phyloP scores from a whole-genome alignment of 2,329 filamentous ascomycete species.

The Colletotrichum truncatum region DNA sequence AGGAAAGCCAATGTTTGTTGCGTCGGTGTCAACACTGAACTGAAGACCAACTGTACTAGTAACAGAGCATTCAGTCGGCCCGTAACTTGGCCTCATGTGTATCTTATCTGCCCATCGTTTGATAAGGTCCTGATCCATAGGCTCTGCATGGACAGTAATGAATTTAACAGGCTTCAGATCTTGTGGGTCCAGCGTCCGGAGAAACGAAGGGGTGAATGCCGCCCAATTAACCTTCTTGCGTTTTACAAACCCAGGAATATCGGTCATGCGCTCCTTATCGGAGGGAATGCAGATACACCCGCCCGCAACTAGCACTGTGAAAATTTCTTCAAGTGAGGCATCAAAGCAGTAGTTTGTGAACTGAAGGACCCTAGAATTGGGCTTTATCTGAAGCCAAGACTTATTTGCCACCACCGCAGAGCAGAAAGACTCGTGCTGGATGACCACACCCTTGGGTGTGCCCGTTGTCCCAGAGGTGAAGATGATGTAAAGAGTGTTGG shows the following conservation, averaged over 20 bases:
- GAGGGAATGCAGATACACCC: slow-evolving; percentile 46
- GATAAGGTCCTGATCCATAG: slow-evolving; percentile 34
- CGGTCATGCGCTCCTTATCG: slow-evolving; percentile 49
- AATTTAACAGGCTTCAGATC: slow-evolving; percentile 47
- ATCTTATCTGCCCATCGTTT: slow-evolving; percentile 33
- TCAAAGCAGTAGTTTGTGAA: slow-evolving; percentile 65
- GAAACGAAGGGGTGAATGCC: slow-evolving; percentile 67
- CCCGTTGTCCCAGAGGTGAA: slow-evolving; percentile 65
- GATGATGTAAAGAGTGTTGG: slow-evolving; percentile 46
- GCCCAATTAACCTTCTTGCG: slow-evolving; percentile 61
- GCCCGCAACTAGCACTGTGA: slow-evolving; percentile 61
- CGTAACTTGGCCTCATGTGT: slow-evolving; percentile 37
- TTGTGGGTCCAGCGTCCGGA: slow-evolving; percentile 50
- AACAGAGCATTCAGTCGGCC: slow-evolving; percentile 36
- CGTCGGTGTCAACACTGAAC: neutral
- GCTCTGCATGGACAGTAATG: slow-evolving; percentile 40
- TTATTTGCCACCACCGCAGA: slow-evolving; percentile 30
- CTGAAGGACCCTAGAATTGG: slow-evolving; percentile 39
- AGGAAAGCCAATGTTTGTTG: slow-evolving; percentile 36
- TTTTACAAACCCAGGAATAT: slow-evolving; percentile 58
- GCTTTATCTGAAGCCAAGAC: slow-evolving; percentile 11
- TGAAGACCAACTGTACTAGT: slow-evolving; percentile 42
- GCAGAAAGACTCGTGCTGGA: slow-evolving; percentile 37
- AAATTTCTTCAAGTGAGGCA: slow-evolving; percentile 58
- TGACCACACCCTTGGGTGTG: slow-evolving; percentile 58